phyloP scores from a whole-genome alignment of 768 basidiomycete genomes.

The Pholiota molesta region DNA sequence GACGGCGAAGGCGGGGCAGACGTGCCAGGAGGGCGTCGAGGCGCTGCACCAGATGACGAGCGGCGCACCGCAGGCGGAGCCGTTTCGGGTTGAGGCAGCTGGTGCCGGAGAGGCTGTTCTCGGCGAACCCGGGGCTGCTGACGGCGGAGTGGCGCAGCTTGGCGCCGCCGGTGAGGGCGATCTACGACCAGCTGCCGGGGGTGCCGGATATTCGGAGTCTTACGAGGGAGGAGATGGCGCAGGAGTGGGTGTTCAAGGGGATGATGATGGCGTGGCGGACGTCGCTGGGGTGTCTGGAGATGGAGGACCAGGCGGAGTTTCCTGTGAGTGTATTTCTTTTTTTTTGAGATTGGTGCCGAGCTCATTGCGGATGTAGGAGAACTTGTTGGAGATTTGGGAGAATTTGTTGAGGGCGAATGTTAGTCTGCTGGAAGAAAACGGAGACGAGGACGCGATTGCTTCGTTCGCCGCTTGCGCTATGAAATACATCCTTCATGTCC shows the following conservation, averaged over 20 bases:
- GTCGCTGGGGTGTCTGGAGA: slow-evolving; percentile 44
- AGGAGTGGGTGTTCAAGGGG: slow-evolving; percentile 53
- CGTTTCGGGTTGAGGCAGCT: slow-evolving; percentile 43
- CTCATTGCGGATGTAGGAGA: slow-evolving; percentile 31
- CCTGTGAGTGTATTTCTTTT: slow-evolving; percentile 51
- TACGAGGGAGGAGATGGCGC: slow-evolving; percentile 56
- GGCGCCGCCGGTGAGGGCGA: slow-evolving; percentile 46
- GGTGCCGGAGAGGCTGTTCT: slow-evolving; percentile 27
- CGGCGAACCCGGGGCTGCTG: slow-evolving; percentile 26
- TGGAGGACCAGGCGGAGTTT: slow-evolving; percentile 44
- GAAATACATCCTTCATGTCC: slow-evolving; percentile 49
- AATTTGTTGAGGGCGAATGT: slow-evolving; percentile 56
- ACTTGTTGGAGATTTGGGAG: slow-evolving; percentile 59
- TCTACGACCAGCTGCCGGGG: slow-evolving; percentile 57
- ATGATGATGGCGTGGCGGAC: slow-evolving; percentile 58
- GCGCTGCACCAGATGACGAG: slow-evolving; percentile 42
- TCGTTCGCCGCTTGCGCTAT: slow-evolving; percentile 44
- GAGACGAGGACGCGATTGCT: slow-evolving; percentile 39
- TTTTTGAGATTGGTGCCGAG: not conserved
- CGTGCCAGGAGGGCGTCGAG: slow-evolving; percentile 59
- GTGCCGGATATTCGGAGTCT: slow-evolving; percentile 60
- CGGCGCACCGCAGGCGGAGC: slow-evolving; percentile 24
- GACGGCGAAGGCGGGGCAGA: slow-evolving; percentile 54
- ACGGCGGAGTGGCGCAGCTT: slow-evolving; percentile 36
- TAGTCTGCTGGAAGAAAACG: slow-evolving; percentile 45